Evolutionary conservation across 495 filamentous ascomycete genomes (phyloP).

Genomic region (Penicillium maclennaniae): DNA sequence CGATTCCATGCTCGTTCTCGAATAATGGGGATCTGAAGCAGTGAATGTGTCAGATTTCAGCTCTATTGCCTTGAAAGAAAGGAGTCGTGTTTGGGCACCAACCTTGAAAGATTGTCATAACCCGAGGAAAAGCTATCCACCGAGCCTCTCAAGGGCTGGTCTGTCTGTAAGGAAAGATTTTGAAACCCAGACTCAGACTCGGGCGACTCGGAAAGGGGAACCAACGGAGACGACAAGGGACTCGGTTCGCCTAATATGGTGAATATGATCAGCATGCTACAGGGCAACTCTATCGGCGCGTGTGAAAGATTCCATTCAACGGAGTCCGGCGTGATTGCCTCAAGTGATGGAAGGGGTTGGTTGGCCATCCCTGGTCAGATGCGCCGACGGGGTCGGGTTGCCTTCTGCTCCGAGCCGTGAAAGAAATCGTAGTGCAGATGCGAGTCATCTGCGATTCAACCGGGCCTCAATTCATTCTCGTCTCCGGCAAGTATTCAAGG

Average conservation of each 20-base stretch:
- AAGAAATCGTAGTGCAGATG: background rate
- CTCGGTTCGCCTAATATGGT: slow-evolving; percentile 38
- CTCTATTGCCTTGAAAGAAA: slow-evolving; percentile 33
- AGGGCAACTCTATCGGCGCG: slow-evolving; percentile 11
- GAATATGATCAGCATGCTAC: slow-evolving; percentile 19
- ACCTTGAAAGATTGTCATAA: slow-evolving; percentile 45
- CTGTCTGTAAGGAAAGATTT: slow-evolving; percentile 52
- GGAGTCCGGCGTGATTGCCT: slow-evolving; percentile 7
- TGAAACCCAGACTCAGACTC: slow-evolving; percentile 45
- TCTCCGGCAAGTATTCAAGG: background rate
- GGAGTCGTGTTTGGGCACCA: slow-evolving; percentile 5
- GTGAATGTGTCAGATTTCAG: slow-evolving; percentile 36
- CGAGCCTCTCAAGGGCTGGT: slow-evolving; percentile 39
- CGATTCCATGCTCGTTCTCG: slow-evolving; percentile 60
- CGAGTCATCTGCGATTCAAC: background rate
- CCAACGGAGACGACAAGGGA: slow-evolving; percentile 46
- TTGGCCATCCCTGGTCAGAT: slow-evolving; percentile 18
- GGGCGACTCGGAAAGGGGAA: slow-evolving; percentile 41
- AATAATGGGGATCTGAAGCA: slow-evolving; percentile 57
- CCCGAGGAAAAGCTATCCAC: slow-evolving; percentile 40
- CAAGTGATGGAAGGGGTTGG: slow-evolving; percentile 13
- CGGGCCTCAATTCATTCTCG: background rate
- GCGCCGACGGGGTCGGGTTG: background rate
- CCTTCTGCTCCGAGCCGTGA: background rate
- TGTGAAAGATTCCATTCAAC: slow-evolving; percentile 6